Percentiles rank a stretch among this genome's conserved stretches.
phyloP scores from a whole-genome alignment of 192 early-diverging fungal species.

The Gaertneriomyces sp. region DNA sequence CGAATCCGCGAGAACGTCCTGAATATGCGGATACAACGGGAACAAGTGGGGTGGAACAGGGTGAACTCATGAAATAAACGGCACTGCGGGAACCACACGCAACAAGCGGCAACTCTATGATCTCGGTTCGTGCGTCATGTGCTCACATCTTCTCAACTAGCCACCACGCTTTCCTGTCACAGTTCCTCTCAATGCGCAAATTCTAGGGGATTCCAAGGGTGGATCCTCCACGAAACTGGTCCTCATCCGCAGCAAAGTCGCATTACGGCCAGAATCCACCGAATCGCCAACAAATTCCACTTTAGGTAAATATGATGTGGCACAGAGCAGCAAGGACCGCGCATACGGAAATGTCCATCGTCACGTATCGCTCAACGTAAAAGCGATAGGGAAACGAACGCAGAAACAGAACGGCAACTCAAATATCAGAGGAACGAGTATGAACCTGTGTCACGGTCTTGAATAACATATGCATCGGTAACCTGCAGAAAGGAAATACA shows the following conservation, averaged over 20 bases:
- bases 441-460: constrained; percentile 64
- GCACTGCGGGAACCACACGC: not conserved
- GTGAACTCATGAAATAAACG: not conserved
- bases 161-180: too few species aligned
- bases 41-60: not conserved
- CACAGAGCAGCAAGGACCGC: too few species aligned
- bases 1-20: constrained; percentile 83
- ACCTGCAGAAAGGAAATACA: not conserved
- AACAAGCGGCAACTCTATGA: not conserved
- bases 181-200: too few species aligned
- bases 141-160: too few species aligned
- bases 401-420: not conserved
- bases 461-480: constrained; percentile 57
- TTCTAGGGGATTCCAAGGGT: too few species aligned
- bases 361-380: not conserved
- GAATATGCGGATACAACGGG: constrained; percentile 4
- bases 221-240: too few species aligned
- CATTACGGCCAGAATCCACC: not conserved
- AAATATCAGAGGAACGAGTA: not conserved
- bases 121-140: constrained; percentile 1
- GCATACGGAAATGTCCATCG: too few species aligned
- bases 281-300: constrained; percentile 2
- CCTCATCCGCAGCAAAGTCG: too few species aligned
- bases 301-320: not conserved
- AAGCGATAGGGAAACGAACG: not conserved